These are phyloP conservation scores for Nakazawaea wyomingensis DNA, from an alignment of 805 yeast species.

Conservation along the genomic window DNA sequence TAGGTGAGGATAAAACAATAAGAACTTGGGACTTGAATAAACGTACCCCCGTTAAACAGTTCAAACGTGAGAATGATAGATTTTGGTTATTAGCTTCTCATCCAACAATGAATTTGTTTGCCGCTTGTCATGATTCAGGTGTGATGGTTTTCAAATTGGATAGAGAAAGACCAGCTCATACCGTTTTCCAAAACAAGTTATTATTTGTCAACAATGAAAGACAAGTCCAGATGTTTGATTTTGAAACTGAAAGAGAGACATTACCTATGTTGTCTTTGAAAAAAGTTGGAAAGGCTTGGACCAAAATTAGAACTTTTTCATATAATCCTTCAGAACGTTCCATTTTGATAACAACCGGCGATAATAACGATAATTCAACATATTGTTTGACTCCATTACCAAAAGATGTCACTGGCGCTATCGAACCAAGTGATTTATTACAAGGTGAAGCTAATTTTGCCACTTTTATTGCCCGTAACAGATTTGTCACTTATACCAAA, in stretches of 20 bases:
- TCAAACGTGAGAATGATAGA: constrained; percentile 88
- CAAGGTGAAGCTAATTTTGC: constrained; percentile 85
- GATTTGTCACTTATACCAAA: constrained; percentile 79
- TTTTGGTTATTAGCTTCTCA: constrained; percentile 92
- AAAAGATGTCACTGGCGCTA: constrained; percentile 86
- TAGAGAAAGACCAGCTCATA: constrained; percentile 94
- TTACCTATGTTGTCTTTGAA: constrained; percentile 80
- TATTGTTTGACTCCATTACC: constrained; percentile 79
- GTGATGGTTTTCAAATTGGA: constrained; percentile 96
- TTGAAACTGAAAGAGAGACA: constrained; percentile 54
- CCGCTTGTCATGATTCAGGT: constrained; percentile 95
- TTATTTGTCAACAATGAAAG: constrained; percentile 77
- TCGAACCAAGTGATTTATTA: constrained; percentile 78
- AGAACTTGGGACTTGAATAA: constrained; percentile 96
- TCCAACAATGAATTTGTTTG: constrained; percentile 87
- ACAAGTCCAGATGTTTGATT: constrained; percentile 79
- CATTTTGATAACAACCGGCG: constrained; percentile 75
- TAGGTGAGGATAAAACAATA: constrained; percentile 92
- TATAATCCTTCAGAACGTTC: constrained; percentile 93
- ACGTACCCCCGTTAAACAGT: constrained; percentile 89
- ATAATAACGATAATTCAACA: constrained; percentile 49
- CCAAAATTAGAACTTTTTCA: constrained; percentile 75
- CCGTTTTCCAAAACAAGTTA: constrained; percentile 66
- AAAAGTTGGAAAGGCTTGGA: constrained; percentile 81
- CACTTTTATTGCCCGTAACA: constrained; percentile 86